phyloP scores from a whole-genome alignment of 305 asterid genomes.

The Fraxinus velutina region DNA sequence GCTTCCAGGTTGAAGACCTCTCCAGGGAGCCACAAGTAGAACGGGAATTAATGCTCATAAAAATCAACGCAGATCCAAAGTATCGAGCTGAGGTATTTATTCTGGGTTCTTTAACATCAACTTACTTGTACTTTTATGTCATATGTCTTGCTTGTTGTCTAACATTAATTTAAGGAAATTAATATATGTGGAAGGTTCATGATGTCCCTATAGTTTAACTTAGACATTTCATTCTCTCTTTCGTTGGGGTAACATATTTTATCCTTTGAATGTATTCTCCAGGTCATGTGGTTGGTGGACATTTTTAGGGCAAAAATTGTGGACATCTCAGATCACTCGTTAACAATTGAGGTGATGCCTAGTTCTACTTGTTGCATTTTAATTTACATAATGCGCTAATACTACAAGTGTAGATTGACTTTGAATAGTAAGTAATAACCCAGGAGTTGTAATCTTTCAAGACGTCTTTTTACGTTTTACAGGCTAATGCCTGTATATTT shows the following conservation, averaged over 20 bases:
- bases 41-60: slow-evolving; percentile 91
- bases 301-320: slow-evolving; percentile 90
- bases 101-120: slow-evolving; percentile 13
- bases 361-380: slow-evolving; percentile 14
- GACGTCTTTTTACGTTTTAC: slow-evolving; percentile 5
- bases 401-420: background rate
- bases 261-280: slow-evolving; percentile 28
- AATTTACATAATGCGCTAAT: background rate
- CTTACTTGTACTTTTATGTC: background rate
- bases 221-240: slow-evolving; percentile 2
- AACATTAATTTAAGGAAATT: background rate
- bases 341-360: slow-evolving; percentile 76
- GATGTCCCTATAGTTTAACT: slow-evolving; percentile 1
- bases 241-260: background rate
- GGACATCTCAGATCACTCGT: slow-evolving; percentile 86
- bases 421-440: background rate
- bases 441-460: background rate
- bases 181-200: slow-evolving; percentile 2
- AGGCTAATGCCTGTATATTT: background rate
- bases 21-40: slow-evolving; percentile 95
- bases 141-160: background rate
- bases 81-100: slow-evolving; percentile 65
- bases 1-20: slow-evolving; percentile 74
- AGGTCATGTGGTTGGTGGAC: slow-evolving; percentile 98
- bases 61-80: slow-evolving; percentile 74